Conservation (phyloP, 2,329 filamentous ascomycete genomes). For the Onygenales sp. region DNA sequence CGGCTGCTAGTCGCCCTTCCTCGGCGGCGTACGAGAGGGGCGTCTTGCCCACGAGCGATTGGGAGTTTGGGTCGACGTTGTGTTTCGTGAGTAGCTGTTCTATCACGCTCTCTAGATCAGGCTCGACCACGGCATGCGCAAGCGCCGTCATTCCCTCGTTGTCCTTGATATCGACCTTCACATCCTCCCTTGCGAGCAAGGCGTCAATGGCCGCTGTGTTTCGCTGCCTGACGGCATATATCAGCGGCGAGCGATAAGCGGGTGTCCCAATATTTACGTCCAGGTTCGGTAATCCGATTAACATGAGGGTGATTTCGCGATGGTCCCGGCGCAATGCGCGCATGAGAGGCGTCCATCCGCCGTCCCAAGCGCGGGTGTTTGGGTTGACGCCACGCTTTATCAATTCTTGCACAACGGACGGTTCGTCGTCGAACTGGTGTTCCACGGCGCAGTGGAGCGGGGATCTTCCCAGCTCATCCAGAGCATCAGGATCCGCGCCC, state of each 20-base stretch:
- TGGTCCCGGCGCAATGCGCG: background rate
- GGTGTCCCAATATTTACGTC: background rate
- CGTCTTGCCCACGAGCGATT: background rate
- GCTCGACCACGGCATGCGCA: background rate
- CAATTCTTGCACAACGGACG: no score
- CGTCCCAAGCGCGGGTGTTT: background rate
- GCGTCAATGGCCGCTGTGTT: background rate
- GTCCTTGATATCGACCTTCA: background rate
- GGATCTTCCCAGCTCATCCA: no score
- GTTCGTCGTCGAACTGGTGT: no score
- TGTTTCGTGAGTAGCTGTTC: background rate
- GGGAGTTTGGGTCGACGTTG: background rate
- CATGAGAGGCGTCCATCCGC: background rate
- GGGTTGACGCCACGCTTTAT: no score
- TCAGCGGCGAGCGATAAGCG: background rate
- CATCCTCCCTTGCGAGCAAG: background rate
- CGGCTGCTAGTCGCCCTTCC: no score
- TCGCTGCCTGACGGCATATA: background rate
- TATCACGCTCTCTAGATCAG: background rate
- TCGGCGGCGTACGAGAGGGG: no score
- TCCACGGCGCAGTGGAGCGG: no score
- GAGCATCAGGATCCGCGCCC: no score
- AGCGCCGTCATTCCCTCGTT: background rate
- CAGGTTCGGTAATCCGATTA: no score
- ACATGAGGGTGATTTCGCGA: background rate